phyloP scores from a whole-genome alignment of 2,329 filamentous ascomycete genomes.

The Scorias spongiosa region DNA sequence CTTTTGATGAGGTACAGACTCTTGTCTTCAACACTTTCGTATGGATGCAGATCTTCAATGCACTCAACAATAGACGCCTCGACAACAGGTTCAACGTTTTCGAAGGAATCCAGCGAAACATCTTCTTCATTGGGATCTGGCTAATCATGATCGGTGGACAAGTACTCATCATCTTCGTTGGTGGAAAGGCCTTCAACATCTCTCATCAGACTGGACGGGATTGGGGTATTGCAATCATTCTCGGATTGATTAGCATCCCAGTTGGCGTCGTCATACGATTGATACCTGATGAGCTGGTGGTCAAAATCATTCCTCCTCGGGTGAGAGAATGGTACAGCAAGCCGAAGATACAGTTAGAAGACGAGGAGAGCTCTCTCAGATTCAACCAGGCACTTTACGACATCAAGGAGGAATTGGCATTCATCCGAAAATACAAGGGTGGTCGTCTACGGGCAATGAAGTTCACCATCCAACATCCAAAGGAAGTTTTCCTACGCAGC shows the following conservation, averaged over 20 bases:
- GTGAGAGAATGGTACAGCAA: conserved; percentile 22
- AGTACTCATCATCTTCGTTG: conserved; percentile 77
- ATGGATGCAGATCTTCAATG: conserved; percentile 99
- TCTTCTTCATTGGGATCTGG: conserved; percentile 80
- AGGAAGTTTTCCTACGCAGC: conserved; percentile 50
- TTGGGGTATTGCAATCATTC: conserved; percentile 76
- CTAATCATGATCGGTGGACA: conserved; percentile 78
- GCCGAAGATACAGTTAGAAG: conserved; percentile 27
- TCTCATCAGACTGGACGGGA: conserved; percentile 53
- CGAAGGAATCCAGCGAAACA: conserved; percentile 70
- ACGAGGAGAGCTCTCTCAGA: conserved; percentile 26
- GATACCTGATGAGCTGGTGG: conserved; percentile 57
- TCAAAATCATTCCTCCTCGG: conserved; percentile 25
- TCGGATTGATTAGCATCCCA: conserved; percentile 73
- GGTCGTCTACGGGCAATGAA: conserved; percentile 69
- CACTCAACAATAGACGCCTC: conserved; percentile 89
- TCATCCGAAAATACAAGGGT: conserved; percentile 66
- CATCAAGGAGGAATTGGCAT: conserved; percentile 65
- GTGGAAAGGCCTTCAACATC: conserved; percentile 67
- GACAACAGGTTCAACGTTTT: conserved; percentile 96
- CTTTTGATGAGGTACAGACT: conserved; percentile 41
- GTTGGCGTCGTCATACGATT: conserved; percentile 68
- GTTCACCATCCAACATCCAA: conserved; percentile 62
- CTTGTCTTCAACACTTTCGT: conserved; percentile 97
- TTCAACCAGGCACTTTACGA: conserved; percentile 62